Evolutionary conservation across 345 rosid species (phyloP).

Genomic region (Combretum micranthum): DNA sequence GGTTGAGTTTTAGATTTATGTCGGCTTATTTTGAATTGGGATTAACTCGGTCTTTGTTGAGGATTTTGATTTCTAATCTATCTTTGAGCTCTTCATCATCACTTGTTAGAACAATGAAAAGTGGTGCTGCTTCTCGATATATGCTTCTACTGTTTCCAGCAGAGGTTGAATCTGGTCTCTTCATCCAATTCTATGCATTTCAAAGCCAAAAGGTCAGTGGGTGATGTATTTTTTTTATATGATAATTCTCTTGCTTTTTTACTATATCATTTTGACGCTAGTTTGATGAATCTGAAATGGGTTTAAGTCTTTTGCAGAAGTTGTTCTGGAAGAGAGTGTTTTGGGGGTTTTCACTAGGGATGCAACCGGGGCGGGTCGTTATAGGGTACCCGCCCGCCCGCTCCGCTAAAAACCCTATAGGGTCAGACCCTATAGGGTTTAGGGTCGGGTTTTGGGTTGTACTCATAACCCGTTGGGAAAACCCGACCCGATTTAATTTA

Average conservation of each 20-base stretch:
- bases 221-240: not conserved
- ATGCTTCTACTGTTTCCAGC: slow-evolving; percentile 25
- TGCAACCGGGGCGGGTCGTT: no score
- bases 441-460: no score
- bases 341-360: slow-evolving; percentile 74
- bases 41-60: slow-evolving; percentile 61
- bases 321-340: slow-evolving; percentile 65
- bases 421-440: no score
- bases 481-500: no score
- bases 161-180: slow-evolving; percentile 40
- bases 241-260: not conserved
- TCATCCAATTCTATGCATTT: slow-evolving; percentile 60
- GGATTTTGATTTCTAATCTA: slow-evolving; percentile 36
- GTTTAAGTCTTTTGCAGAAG: slow-evolving; percentile 49
- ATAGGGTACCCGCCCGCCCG: no score
- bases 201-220: slow-evolving; percentile 51
- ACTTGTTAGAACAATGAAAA: no score
- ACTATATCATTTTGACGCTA: not conserved
- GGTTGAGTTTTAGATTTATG: slow-evolving; percentile 52
- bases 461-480: no score
- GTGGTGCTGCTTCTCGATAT: slow-evolving; percentile 14
- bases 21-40: slow-evolving; percentile 72
- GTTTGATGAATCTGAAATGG: slow-evolving; percentile 17
- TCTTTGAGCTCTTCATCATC: not conserved
- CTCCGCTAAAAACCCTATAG: no score